Percentiles rank a stretch among this genome's conserved stretches.
phyloP scores from a whole-genome alignment of 441 rosid species.

The Brassica hybrid region DNA sequence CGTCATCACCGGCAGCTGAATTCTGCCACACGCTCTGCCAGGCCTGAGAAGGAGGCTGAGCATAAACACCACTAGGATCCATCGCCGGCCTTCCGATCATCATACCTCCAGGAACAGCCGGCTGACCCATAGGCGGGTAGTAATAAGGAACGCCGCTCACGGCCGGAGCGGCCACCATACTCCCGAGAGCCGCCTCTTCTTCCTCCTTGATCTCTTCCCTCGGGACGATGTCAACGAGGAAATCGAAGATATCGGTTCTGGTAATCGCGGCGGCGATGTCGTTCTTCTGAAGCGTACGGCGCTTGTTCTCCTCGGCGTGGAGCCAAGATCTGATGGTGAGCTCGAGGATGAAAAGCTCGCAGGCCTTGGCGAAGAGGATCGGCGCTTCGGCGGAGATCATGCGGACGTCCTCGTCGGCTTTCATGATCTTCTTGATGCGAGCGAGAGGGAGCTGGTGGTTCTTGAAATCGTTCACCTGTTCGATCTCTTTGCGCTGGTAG shows the following conservation, averaged over 20 bases:
- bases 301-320: constrained; percentile 96
- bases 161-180: constrained; percentile 60
- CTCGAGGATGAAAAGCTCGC: constrained; percentile 96
- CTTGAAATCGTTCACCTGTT: constrained; percentile 93
- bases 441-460: constrained; percentile 96
- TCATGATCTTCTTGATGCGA: constrained; percentile 97
- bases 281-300: constrained; percentile 93
- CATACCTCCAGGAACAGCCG: constrained; percentile 79
- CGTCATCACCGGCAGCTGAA: constrained; percentile 70
- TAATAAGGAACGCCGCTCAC: constrained; percentile 88
- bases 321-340: constrained; percentile 97
- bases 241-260: constrained; percentile 92
- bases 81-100: constrained; percentile 90
- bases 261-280: constrained; percentile 96
- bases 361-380: constrained; percentile 90
- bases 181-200: constrained; percentile 53
- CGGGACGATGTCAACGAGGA: constrained; percentile 93
- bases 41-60: constrained; percentile 93
- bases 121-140: constrained; percentile 91
- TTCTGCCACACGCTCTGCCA: constrained; percentile 99
- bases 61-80: constrained; percentile 79
- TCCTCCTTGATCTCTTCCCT: constrained; percentile 93
- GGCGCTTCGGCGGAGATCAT: constrained; percentile 99
- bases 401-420: constrained; percentile 97
- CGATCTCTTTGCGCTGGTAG: constrained; percentile 87